Evolutionary conservation across 139 green algal species (phyloP).

Genomic region (Picochlorum sp.): DNA sequence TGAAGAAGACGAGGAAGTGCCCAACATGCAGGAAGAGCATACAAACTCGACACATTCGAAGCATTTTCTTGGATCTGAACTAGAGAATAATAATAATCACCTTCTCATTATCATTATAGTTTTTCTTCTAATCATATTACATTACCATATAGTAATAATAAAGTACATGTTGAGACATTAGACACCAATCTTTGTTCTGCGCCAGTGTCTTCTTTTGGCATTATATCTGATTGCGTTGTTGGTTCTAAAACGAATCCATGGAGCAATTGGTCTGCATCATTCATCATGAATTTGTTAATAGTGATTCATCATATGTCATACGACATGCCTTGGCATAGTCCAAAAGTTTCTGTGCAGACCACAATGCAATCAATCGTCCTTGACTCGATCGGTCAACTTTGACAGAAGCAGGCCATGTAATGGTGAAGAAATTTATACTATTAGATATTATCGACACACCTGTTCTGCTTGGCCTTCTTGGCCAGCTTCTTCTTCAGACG

Average conservation of each 20-base stretch:
- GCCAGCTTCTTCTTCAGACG: constrained; percentile 82
- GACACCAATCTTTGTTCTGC: constrained; percentile 89
- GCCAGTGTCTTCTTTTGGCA: constrained; percentile 91
- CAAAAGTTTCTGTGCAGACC: too few species aligned
- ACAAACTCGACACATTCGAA: constrained; percentile 27
- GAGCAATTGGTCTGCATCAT: constrained; percentile 69
- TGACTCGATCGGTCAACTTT: too few species aligned
- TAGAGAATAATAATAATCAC: neutral
- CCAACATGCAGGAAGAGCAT: constrained; percentile 44
- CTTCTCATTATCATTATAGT: neutral
- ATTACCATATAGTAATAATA: neutral
- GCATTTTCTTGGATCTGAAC: constrained; percentile 25
- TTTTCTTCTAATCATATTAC: neutral
- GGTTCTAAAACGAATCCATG: constrained; percentile 92
- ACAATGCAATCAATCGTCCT: too few species aligned
- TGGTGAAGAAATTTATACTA: too few species aligned
- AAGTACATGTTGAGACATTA: constrained; percentile 15
- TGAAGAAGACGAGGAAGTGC: constrained; percentile 50
- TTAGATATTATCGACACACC: constrained; percentile 1
- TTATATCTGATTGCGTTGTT: constrained; percentile 97
- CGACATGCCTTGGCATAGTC: neutral
- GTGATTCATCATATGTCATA: neutral
- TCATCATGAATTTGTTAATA: neutral
- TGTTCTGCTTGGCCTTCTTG: constrained; percentile 97
- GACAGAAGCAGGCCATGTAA: too few species aligned